A percentile compares a stretch with the other conserved stretches of the same genome.
These are phyloP conservation scores for Clonostachys rhizophaga DNA, from an alignment of 2,329 filamentous ascomycete genomes.

Conservation along the genomic window DNA sequence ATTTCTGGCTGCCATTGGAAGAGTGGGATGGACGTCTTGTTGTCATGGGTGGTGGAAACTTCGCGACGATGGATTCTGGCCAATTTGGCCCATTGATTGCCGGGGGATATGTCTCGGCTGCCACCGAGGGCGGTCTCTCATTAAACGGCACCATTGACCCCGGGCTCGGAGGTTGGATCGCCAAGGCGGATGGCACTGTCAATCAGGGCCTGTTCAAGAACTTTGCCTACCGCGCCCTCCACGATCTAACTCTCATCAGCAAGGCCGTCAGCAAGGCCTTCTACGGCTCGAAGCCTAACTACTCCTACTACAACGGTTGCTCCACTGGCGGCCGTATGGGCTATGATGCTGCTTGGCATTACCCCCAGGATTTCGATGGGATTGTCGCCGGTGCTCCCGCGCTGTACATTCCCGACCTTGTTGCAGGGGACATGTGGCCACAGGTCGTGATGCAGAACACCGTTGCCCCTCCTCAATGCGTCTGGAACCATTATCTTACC, in stretches of 20 bases:
- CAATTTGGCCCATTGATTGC: too few relatives aligned
- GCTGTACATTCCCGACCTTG: constrained; percentile 21
- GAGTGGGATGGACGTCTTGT: too few relatives aligned
- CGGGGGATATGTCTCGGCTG: too few relatives aligned
- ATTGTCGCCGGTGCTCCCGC: constrained; percentile 45
- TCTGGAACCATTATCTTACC: constrained; percentile 17
- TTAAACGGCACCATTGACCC: too few relatives aligned
- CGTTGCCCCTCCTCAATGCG: constrained; percentile 1
- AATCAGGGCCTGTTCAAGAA: constrained; percentile 14
- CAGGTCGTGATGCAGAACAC: constrained; percentile 25
- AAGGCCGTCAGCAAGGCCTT: constrained; percentile 41
- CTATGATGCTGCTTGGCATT: constrained; percentile 45
- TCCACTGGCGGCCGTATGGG: constrained; percentile 57
- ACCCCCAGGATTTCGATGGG: constrained; percentile 53
- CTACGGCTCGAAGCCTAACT: constrained; percentile 31
- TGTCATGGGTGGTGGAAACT: too few relatives aligned
- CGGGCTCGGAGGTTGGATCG: too few relatives aligned
- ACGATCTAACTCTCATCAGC: constrained; percentile 40
- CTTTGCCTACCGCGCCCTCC: constrained; percentile 26
- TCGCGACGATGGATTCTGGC: too few relatives aligned
- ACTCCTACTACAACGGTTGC: constrained; percentile 53
- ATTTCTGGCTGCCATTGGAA: too few relatives aligned
- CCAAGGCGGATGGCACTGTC: too few relatives aligned
- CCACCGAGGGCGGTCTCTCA: too few relatives aligned
- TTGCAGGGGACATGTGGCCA: constrained; percentile 5